These are phyloP conservation scores for Pseudogymnoascus sp. DNA, from an alignment of 2,329 filamentous ascomycete species.

Conservation along the genomic window DNA sequence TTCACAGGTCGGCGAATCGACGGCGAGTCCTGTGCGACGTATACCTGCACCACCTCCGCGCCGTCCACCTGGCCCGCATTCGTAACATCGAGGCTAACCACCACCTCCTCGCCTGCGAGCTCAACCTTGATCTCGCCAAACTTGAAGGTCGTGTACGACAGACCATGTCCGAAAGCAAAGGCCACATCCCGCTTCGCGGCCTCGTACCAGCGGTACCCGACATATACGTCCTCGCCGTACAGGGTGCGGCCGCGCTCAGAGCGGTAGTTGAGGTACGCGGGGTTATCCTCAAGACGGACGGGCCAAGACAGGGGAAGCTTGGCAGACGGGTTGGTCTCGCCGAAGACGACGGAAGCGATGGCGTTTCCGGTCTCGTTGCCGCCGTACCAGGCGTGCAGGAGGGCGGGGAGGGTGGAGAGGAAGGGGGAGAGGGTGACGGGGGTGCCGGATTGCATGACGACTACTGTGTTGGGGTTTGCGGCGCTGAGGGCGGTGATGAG, in stretches of 20 bases:
- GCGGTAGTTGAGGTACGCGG: constrained; percentile 66
- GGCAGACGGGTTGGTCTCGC: constrained; percentile 63
- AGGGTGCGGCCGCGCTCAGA: constrained; percentile 61
- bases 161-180: constrained; percentile 72
- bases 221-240: constrained; percentile 73
- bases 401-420: constrained; percentile 43
- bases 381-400: constrained; percentile 76
- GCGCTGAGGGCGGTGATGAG: constrained; percentile 58
- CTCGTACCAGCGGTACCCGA: constrained; percentile 77
- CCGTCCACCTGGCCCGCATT: constrained; percentile 21
- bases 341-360: constrained; percentile 70
- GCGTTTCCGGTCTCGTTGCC: constrained; percentile 81
- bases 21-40: constrained; percentile 22
- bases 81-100: constrained; percentile 42
- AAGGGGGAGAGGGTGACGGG: constrained; percentile 62
- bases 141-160: constrained; percentile 66
- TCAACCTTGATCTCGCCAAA: constrained; percentile 42
- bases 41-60: constrained; percentile 26
- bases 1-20: constrained; percentile 31
- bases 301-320: constrained; percentile 71
- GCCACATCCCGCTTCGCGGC: constrained; percentile 54
- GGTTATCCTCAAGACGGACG: constrained; percentile 57
- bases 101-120: constrained; percentile 37
- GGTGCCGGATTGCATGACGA: constrained; percentile 71
- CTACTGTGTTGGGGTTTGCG: constrained; percentile 59